These are phyloP conservation scores for Crithidia mellificae DNA, from an alignment of 208 protist species.

Conservation along the genomic window DNA sequence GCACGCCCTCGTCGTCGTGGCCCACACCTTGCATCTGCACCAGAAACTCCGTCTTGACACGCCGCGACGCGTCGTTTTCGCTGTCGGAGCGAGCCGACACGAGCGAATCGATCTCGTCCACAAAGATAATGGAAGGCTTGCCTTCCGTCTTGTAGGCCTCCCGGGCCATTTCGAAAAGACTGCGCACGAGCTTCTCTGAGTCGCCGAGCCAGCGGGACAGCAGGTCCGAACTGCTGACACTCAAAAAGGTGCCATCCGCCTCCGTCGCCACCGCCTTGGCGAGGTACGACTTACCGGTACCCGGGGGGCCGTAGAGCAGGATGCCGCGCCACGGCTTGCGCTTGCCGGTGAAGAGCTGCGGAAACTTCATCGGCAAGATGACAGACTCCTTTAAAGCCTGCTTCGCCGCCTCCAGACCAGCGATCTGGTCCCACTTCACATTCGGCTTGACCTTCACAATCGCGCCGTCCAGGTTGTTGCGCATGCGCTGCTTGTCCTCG, in stretches of 20 bases:
- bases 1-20: slow-evolving; percentile 83
- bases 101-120: slow-evolving; percentile 95
- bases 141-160: slow-evolving; percentile 68
- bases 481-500: slow-evolving; percentile 91
- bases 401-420: slow-evolving; percentile 91
- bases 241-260: slow-evolving; percentile 91
- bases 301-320: slow-evolving; percentile 92
- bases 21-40: slow-evolving; percentile 96
- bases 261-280: slow-evolving; percentile 93
- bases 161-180: slow-evolving; percentile 92
- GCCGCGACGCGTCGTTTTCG: slow-evolving; percentile 91
- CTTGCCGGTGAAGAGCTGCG: slow-evolving; percentile 94
- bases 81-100: slow-evolving; percentile 83
- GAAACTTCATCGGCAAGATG: slow-evolving; percentile 88
- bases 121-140: slow-evolving; percentile 93
- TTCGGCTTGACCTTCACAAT: slow-evolving; percentile 88
- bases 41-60: slow-evolving; percentile 99
- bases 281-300: slow-evolving; percentile 94
- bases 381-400: slow-evolving; percentile 92
- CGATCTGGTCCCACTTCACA: slow-evolving; percentile 88
- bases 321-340: slow-evolving; percentile 92
- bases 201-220: slow-evolving; percentile 94
- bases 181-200: slow-evolving; percentile 93
- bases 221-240: slow-evolving; percentile 87
- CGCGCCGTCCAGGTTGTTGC: slow-evolving; percentile 71